Evolutionary conservation across 2,329 filamentous ascomycete species (phyloP), one percentile per base, ranked within the genome.

Genomic region (Penicillium verrucosum): DNA sequence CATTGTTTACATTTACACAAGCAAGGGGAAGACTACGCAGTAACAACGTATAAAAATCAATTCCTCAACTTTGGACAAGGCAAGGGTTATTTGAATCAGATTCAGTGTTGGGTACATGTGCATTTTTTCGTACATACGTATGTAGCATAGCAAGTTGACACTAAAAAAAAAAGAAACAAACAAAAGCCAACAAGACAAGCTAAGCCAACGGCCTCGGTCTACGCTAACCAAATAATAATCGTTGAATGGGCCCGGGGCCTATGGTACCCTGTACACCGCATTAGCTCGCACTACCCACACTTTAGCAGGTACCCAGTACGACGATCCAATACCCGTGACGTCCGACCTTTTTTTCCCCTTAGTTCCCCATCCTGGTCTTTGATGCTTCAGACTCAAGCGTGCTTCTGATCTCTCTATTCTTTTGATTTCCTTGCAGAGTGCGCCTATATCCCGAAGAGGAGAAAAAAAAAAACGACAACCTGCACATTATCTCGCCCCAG

Each of bases 401-500:
- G 38, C 16, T 29, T 51, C 29, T 45, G 38, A 51, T 29, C 21
- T 27, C 49, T 36, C 40, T 16, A 12, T 56, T 51, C 51, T 53
- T 54, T 54, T 54, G 34, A 56, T 58, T 51, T 54, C 40, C 52
- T 57, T 58, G 56, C 57, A 49, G n/a, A 32, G 21, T 25, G n/a
- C n/a, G 21, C 50, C 56, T 44, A 54, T 59, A 30, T 42, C 32
- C 44, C 21, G 57, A 59, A 62, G 21, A 50, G 57, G 59, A 62
- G 21, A 50, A 21, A 10, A 25, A 34, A 34, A 30, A 54, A 54
- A 5, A 23, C 14, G 52, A 55, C 38, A 55, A 30, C 38, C 52
- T 55, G 52, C 37, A 50, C 23, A 55, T 54, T 59, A 63, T 60
- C 64, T 51, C 21, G 45, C 7, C 60, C 61, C 61, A 64, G 63